Conservation (phyloP, 768 basidiomycete genomes). For the Termitomyces sp. region DNA sequence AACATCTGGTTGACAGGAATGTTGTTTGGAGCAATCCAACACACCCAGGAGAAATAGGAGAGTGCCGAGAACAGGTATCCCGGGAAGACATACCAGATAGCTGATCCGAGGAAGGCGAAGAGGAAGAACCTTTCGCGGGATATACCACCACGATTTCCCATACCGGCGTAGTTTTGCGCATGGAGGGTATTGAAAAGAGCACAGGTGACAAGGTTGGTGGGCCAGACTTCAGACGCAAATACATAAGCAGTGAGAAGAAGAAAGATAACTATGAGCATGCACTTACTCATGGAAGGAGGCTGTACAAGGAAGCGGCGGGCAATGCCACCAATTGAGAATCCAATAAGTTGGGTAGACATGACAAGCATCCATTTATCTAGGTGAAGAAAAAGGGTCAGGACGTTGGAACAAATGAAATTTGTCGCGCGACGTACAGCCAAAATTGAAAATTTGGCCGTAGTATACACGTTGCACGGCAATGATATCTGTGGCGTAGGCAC, state of each 20-base stretch:
- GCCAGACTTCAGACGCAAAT: constrained; percentile 60
- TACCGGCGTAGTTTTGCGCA: constrained; percentile 62
- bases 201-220: constrained; percentile 66
- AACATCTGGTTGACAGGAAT: constrained; percentile 70
- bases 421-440: constrained; percentile 35
- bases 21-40: constrained; percentile 68
- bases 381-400: not conserved
- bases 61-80: constrained; percentile 69
- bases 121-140: constrained; percentile 76
- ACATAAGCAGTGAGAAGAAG: constrained; percentile 11
- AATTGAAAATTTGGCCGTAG: constrained; percentile 61
- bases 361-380: constrained; percentile 77
- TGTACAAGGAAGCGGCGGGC: constrained; percentile 71
- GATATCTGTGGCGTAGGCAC: constrained; percentile 73
- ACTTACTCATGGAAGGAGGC: constrained; percentile 63
- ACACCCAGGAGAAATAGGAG: constrained; percentile 54
- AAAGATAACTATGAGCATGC: not conserved
- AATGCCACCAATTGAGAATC: constrained; percentile 76
- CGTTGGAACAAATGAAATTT: not conserved
- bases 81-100: constrained; percentile 63
- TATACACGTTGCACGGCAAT: constrained; percentile 72
- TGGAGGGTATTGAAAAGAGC: constrained; percentile 80
- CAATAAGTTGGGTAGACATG: constrained; percentile 70
- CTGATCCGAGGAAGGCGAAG: constrained; percentile 51
- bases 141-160: constrained; percentile 57